These are phyloP conservation scores for Carpinus viminea DNA, from an alignment of 306 rosid species.

Conservation along the genomic window DNA sequence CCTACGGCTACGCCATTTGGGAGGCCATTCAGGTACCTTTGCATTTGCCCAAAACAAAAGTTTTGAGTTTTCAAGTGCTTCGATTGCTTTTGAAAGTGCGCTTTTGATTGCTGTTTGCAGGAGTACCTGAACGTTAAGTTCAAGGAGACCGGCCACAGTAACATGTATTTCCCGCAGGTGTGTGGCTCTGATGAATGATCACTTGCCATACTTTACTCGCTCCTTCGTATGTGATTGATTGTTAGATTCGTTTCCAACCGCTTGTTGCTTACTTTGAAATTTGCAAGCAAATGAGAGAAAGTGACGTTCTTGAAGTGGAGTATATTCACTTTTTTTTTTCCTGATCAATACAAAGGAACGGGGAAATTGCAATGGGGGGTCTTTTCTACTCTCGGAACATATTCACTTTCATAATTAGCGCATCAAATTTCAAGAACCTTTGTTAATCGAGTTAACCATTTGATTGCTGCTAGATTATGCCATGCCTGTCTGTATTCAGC, in stretches of 20 bases:
- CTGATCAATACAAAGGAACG: no score
- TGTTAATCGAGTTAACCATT: not conserved
- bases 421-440: not conserved
- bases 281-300: not conserved
- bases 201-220: not conserved
- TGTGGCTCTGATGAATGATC: not conserved
- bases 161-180: constrained; percentile 98
- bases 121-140: constrained; percentile 87
- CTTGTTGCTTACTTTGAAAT: not conserved
- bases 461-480: not conserved
- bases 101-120: constrained; percentile 35
- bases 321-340: not conserved
- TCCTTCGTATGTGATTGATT: not conserved
- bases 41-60: not conserved
- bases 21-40: constrained; percentile 81
- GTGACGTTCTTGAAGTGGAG: not conserved
- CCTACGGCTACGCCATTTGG: constrained; percentile 96
- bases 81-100: not conserved
- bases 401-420: not conserved
- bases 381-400: no score
- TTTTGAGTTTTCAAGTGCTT: not conserved
- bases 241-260: not conserved
- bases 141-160: constrained; percentile 93
- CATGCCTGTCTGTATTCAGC: no score
- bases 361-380: no score